Evolutionary conservation across 495 filamentous ascomycete species (phyloP), one percentile per base, ranked within the genome.

Genomic region (Neurospora cerealis): DNA sequence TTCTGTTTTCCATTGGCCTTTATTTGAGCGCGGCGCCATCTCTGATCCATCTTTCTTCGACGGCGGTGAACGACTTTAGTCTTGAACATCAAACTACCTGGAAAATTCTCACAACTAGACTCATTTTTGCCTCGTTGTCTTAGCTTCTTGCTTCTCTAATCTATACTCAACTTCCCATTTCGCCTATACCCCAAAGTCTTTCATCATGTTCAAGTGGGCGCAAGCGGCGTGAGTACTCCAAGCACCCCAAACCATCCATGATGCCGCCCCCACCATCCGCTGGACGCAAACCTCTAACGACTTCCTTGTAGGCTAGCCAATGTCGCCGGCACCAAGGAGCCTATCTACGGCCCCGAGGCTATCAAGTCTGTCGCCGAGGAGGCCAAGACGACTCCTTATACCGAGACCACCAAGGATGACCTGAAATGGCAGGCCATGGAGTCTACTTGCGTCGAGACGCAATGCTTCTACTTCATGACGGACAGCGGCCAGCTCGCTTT

Each of bases 321-420:
- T 81, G 94, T 96, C 76, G 93, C 93, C 72, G 96, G 96, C 83
- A 97, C 95, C 72, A 91, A 95, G 81, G 96, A 99, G 86, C 96
- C 96, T 73, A 92, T 96, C 85, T 97, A 99, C 83, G 96, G 96
- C 76, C 92, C 96, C 41, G 89, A 90, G 17, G 95, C 94, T 76
- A 92, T 98, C 80, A 92, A 88, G 77, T 90, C 93, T 36, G 93
- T 99, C 66, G 89, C 92, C 72, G 86, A 91, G 76, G 94, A 97
- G 83, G 87, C 93, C 73, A 87, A 91, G 80, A 87, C 88, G 48
- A 91, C 89, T 4, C 92, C 93, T n/a, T 96, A 91, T 80, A 92
- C 93, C 38, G 92, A 93, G 78, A 80, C 94, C 77, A 88, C 86
- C 72, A 91, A 90, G 78, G 88, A 95, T 8, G 90, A 95, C 78